phyloP scores from a whole-genome alignment of 2,329 filamentous ascomycete genomes.

The Helotiales sp. region DNA sequence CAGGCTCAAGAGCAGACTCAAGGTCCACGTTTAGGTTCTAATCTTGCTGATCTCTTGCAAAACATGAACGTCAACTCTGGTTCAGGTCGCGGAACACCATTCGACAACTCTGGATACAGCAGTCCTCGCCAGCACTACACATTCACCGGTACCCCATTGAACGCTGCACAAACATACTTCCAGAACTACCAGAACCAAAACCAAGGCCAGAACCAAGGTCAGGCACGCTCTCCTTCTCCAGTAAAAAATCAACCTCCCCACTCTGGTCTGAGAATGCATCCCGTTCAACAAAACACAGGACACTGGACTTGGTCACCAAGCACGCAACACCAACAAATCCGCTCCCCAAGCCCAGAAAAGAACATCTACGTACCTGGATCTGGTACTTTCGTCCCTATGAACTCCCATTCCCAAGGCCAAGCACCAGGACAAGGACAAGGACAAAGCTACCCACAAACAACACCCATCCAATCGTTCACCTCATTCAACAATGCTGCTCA shows the following conservation, averaged over 20 bases:
- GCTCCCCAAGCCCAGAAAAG: background rate
- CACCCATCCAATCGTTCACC: background rate
- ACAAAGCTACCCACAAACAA: background rate
- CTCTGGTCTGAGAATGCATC: too few species aligned
- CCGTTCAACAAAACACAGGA: too few species aligned
- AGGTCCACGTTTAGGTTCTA: background rate
- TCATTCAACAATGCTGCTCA: background rate
- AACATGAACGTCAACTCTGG: background rate
- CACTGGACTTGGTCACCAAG: background rate
- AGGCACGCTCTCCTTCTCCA: too few species aligned
- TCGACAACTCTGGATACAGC: background rate
- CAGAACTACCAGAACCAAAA: too few species aligned
- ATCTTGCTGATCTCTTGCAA: background rate
- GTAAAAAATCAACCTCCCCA: too few species aligned
- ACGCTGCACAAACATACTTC: too few species aligned
- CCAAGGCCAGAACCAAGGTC: too few species aligned
- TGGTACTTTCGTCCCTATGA: too few species aligned
- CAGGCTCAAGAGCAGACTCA: background rate
- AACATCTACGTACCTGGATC: background rate
- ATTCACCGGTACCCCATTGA: background rate
- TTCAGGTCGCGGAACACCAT: background rate
- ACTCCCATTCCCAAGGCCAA: background rate
- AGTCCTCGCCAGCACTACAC: background rate
- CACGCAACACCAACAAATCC: background rate
- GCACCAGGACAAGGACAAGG: background rate